These are phyloP conservation scores for Exophiala sideris DNA, from an alignment of 2,329 filamentous ascomycete genomes.

Conservation along the genomic window DNA sequence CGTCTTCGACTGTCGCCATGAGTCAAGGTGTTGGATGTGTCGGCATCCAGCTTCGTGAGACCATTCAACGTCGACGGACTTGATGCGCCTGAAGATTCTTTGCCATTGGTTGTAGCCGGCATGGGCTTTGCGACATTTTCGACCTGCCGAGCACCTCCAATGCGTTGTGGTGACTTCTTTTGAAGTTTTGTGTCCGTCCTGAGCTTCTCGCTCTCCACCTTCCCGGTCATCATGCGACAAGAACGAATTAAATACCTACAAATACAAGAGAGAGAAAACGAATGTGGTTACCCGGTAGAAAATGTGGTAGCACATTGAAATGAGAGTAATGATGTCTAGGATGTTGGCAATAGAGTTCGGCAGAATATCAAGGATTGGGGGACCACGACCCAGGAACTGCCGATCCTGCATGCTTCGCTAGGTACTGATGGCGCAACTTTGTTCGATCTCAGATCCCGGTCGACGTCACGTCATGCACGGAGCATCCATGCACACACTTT, in stretches of 20 bases:
- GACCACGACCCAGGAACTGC: neutral
- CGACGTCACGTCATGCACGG: neutral
- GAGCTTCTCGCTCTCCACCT: too few relatives aligned
- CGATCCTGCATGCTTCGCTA: neutral
- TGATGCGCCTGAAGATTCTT: neutral
- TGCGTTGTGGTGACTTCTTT: neutral
- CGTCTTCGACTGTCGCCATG: slow-evolving; percentile 2
- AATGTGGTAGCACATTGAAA: too few relatives aligned
- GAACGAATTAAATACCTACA: too few relatives aligned
- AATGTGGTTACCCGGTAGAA: neutral
- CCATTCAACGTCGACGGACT: neutral
- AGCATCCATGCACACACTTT: too few relatives aligned
- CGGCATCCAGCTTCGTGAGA: neutral
- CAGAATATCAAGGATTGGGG: neutral
- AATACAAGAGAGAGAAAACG: neutral
- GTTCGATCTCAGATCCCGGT: too few relatives aligned
- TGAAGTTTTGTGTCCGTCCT: too few relatives aligned
- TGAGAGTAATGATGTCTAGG: neutral
- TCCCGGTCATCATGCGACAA: too few relatives aligned
- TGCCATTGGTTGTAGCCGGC: neutral
- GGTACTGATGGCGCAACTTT: too few relatives aligned
- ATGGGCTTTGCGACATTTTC: neutral
- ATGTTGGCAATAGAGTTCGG: neutral
- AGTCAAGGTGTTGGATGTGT: neutral
- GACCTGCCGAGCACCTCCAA: neutral